Conservation (phyloP, 2,329 filamentous ascomycete genomes). For the Aspergillus ochraceoroseus region DNA sequence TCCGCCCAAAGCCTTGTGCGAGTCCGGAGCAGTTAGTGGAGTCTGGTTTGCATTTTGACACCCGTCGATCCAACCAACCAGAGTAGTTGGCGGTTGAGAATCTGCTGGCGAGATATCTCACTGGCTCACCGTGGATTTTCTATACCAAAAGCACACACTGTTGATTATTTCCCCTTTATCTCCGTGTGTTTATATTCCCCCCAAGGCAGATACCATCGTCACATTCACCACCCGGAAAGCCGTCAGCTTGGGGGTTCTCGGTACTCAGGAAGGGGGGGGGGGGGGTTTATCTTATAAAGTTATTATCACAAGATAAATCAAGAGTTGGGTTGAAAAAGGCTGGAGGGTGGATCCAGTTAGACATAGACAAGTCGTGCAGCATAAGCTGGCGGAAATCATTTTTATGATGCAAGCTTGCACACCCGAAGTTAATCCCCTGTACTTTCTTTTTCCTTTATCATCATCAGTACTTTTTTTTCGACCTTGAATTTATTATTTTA, state of each 20-base stretch:
- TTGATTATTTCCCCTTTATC: conserved; percentile 9
- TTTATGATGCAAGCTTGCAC: conserved; percentile 12
- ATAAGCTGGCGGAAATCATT: conserved; percentile 9
- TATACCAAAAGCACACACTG: conserved; percentile 13
- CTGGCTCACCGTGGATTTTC: conserved; percentile 18
- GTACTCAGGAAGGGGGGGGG: conserved; percentile 1
- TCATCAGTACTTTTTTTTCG: conserved; percentile 12
- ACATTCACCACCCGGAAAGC: too few relatives aligned
- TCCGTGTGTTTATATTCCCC: conserved; percentile 10
- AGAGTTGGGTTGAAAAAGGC: conserved; percentile 4
- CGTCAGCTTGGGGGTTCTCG: conserved; percentile 1
- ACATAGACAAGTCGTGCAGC: conserved; percentile 14
- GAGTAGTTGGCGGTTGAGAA: conserved; percentile 13
- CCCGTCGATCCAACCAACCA: conserved; percentile 25
- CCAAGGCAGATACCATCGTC: neutral
- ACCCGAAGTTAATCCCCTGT: conserved; percentile 8
- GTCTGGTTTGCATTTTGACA: conserved; percentile 21
- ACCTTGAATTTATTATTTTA: conserved; percentile 13
- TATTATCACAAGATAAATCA: conserved; percentile 6
- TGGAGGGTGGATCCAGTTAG: conserved; percentile 9
- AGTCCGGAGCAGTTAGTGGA: conserved; percentile 17
- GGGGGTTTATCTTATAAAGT: conserved; percentile 1
- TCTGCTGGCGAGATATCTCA: conserved; percentile 15
- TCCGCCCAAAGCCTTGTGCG: conserved; percentile 18
- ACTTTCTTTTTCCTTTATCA: conserved; percentile 12